Evolutionary conservation across 2,329 filamentous ascomycete species (phyloP), one percentile per base, ranked within the genome.

Genomic region (Alternaria sp.): DNA sequence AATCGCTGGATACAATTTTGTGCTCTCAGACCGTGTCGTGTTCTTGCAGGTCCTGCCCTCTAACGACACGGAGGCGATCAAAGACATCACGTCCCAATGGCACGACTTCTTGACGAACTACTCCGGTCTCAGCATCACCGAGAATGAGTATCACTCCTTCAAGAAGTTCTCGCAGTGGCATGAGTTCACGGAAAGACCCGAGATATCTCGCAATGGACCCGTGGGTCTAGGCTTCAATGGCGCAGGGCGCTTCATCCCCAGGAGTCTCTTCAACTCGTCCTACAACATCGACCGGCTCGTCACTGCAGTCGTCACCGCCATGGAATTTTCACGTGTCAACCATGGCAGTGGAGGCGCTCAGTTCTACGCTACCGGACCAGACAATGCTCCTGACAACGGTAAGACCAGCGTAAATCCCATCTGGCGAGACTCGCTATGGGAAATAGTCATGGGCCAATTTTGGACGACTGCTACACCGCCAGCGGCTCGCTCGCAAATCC

Each of bases 1-100:
- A 8, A 69, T 80, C 11, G 75, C 76, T 6, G 77, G 77, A 40
- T 80, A 78, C 65, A 79, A 79, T 60, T 80, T 80, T 59, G 13
- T 80, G 9, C 65, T 72, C 7, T 70, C 69, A 28, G 65, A 77
- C 55, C 72, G 75, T 36, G 76, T 79, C 52, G 63, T 77, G 1
- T 78, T 74, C 4, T 61, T 79, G 9, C 76, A 78, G 45, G 62
- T 80, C 17, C 57, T 74, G 46, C 77, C 77, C 10, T 74, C 70
- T 10, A 63, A 50, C 11, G 68, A 79, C 51, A 67, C 67, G 3
- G 59, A 67, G 9, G 69, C 70, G 7, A 67, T 80, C 54, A 69
- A 74, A 28, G 51, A 53, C 8, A 62, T 78, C 32, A 78, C 74
- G 6, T 61, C 71, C 6, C 62, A 77, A 53, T 80, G 73, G 68